A percentile compares a stretch with the other conserved stretches of the same genome.
phyloP scores from a whole-genome alignment of 2,329 filamentous ascomycete genomes.

The Colletotrichum lindemuthianum region DNA sequence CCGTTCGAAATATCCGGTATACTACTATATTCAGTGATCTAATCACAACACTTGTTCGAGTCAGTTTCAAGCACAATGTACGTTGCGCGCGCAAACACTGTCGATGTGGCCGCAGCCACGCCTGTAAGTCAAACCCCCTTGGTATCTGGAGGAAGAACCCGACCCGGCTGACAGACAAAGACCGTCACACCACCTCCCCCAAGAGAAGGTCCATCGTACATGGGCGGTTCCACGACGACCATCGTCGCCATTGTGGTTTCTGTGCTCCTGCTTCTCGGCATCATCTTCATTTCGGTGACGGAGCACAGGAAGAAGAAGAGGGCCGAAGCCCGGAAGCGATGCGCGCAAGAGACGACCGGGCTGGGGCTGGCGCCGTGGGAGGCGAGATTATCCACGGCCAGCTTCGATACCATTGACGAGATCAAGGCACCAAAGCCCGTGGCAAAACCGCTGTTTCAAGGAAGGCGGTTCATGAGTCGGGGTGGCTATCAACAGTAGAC shows the following conservation, averaged over 20 bases:
- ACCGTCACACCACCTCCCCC: background rate
- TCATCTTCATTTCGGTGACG: background rate
- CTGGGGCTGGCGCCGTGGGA: background rate
- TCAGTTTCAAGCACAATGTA: no score
- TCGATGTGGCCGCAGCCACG: no score
- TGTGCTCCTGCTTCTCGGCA: conserved; percentile 3
- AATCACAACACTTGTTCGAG: no score
- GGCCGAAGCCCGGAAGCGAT: background rate
- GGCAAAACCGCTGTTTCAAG: background rate
- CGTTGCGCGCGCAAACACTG: no score
- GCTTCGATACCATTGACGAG: conserved; percentile 4
- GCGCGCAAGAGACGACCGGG: background rate
- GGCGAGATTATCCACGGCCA: conserved; percentile 1
- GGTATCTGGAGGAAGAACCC: background rate
- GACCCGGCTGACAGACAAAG: background rate
- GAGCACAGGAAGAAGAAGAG: conserved; percentile 24
- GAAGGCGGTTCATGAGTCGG: conserved; percentile 2
- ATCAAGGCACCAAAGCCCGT: conserved; percentile 8
- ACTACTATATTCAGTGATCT: no score
- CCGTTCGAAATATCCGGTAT: background rate
- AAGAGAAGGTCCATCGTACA: background rate
- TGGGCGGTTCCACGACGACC: conserved; percentile 2
- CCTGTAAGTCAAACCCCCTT: no score
- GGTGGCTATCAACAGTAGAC: no score
- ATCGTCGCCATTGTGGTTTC: conserved; percentile 11